Evolutionary conservation across 1,139 yeast species (phyloP).

Genomic region (Meyerozyma elateridarum): DNA sequence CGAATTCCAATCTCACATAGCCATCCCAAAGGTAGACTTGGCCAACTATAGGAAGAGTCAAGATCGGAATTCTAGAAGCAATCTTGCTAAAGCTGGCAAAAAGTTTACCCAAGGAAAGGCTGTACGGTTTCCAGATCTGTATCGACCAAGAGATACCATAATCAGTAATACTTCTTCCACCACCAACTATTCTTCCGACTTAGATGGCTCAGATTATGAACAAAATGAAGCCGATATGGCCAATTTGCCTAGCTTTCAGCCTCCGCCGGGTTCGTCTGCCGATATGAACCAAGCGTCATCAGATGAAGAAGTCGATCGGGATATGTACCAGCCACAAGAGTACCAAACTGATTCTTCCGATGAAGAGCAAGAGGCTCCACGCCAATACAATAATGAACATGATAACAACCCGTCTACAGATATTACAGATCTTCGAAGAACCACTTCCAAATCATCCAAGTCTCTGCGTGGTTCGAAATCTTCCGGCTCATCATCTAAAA

Average conservation of each 20-base stretch:
- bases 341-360: slow-evolving; percentile 2
- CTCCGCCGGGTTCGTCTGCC: too few species aligned
- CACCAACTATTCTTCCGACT: slow-evolving; percentile 19
- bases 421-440: slow-evolving; percentile 1
- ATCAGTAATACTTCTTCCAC: slow-evolving; percentile 23
- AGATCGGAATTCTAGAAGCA: slow-evolving; percentile 17
- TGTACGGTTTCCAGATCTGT: slow-evolving; percentile 30
- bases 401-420: not conserved
- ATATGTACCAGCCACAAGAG: not conserved
- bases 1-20: slow-evolving; percentile 21
- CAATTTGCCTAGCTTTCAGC: slow-evolving; percentile 3
- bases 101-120: slow-evolving; percentile 23
- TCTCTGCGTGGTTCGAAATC: not conserved
- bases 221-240: too few species aligned
- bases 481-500: slow-evolving; percentile 3
- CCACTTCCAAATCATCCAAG: not conserved
- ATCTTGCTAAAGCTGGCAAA: slow-evolving; percentile 32
- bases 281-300: not conserved
- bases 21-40: slow-evolving; percentile 26
- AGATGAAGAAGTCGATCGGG: not conserved
- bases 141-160: slow-evolving; percentile 22
- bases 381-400: not conserved
- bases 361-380: not conserved
- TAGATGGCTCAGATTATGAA: slow-evolving; percentile 9
- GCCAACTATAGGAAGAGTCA: slow-evolving; percentile 20